Conservation (phyloP, 139 green algal genomes). For the Closterium sp. region DNA sequence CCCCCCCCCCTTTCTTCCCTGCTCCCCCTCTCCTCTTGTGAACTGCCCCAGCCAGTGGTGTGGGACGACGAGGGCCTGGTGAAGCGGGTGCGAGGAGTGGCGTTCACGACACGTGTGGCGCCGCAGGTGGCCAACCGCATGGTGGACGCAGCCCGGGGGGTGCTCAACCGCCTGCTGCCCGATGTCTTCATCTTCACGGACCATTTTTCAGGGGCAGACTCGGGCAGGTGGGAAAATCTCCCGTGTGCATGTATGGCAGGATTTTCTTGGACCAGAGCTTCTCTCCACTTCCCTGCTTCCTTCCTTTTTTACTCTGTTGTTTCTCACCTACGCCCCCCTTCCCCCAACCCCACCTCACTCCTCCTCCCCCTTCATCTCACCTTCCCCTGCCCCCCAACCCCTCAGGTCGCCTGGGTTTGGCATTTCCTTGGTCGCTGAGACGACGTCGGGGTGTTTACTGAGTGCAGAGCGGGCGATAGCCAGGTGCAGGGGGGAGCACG, state of each 20-base stretch:
- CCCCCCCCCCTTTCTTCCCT: neutral
- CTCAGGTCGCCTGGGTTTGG: conserved; percentile 85
- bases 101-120: conserved; percentile 77
- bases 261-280: too few species aligned
- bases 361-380: neutral
- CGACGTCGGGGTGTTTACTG: conserved; percentile 82
- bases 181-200: conserved; percentile 99
- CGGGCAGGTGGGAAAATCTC: conserved; percentile 40
- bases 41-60: conserved; percentile 43
- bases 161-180: conserved; percentile 90
- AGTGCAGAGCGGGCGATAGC: conserved; percentile 63
- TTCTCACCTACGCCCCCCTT: neutral
- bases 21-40: neutral
- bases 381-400: neutral
- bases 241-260: neutral
- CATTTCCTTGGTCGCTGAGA: conserved; percentile 93
- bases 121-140: conserved; percentile 80
- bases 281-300: neutral
- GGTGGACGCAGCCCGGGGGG: conserved; percentile 66
- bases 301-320: neutral
- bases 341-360: neutral
- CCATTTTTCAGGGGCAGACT: conserved; percentile 67
- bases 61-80: conserved; percentile 90
- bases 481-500: neutral
- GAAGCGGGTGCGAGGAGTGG: conserved; percentile 90